phyloP scores from a whole-genome alignment of 352 stramenopile genomes.

The Phytophthora pistaciae region DNA sequence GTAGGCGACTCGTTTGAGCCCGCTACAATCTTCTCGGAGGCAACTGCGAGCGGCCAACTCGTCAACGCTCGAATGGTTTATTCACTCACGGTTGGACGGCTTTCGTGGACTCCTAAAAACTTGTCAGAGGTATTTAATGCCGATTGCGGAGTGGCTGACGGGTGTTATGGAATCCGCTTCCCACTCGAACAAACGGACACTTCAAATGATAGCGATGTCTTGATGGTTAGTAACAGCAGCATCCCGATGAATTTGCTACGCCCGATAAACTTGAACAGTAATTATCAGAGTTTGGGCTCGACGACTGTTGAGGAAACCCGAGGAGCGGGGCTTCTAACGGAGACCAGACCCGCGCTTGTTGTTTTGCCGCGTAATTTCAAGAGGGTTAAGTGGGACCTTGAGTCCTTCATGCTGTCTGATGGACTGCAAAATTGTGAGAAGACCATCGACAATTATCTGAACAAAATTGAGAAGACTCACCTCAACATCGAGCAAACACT shows the following conservation, averaged over 20 bases:
- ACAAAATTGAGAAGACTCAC: not conserved
- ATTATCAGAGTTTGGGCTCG: not conserved
- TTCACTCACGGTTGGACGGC: conserved; percentile 27
- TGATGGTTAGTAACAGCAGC: conserved; percentile 9
- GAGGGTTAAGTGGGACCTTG: not conserved
- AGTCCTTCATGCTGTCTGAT: no score
- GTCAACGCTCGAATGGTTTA: conserved; percentile 25
- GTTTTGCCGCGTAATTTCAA: conserved; percentile 20
- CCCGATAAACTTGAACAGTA: conserved; percentile 14
- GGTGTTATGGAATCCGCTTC: conserved; percentile 13
- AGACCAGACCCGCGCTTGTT: not conserved
- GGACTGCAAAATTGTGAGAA: no score
- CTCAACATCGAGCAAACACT: not conserved
- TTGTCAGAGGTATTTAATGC: conserved; percentile 7
- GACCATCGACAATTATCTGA: no score
- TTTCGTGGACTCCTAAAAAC: not conserved
- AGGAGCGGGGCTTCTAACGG: not conserved
- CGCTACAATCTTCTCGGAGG: no score
- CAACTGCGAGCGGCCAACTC: not conserved
- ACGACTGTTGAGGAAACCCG: conserved; percentile 1
- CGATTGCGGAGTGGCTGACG: not conserved
- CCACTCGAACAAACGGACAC: conserved; percentile 1
- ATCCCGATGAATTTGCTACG: conserved; percentile 12
- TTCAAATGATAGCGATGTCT: not conserved
- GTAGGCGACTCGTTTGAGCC: conserved; percentile 16